A percentile compares a stretch with the other conserved stretches of the same genome.
These are phyloP conservation scores for Diplocarpon rosae DNA, from an alignment of 2,329 filamentous ascomycete species.

Conservation along the genomic window DNA sequence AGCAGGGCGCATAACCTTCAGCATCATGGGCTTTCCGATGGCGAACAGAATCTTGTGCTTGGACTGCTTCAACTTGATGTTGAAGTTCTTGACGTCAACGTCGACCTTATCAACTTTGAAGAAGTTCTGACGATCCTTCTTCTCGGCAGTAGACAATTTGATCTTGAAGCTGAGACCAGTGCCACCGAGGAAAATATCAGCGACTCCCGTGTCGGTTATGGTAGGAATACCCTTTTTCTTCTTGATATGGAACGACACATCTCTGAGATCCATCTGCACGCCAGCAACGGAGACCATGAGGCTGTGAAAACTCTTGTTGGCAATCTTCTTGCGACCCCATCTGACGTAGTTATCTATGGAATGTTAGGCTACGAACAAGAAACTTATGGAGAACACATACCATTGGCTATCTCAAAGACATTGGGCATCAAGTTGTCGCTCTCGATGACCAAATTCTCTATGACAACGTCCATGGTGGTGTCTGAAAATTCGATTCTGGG, in stretches of 20 bases:
- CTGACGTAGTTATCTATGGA: constrained; percentile 73
- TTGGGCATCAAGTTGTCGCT: constrained; percentile 97
- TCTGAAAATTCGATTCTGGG: constrained; percentile 92
- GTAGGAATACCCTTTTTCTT: constrained; percentile 88
- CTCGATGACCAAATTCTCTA: constrained; percentile 93
- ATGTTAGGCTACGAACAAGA: constrained; percentile 1
- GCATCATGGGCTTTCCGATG: constrained; percentile 75
- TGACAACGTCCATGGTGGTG: constrained; percentile 68
- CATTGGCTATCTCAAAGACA: constrained; percentile 72
- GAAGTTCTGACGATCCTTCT: constrained; percentile 67
- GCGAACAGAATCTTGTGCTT: constrained; percentile 87
- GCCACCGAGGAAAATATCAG: constrained; percentile 79
- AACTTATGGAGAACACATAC: constrained; percentile 7
- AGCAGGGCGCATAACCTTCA: constrained; percentile 73
- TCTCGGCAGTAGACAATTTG: constrained; percentile 71
- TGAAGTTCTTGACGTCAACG: constrained; percentile 66
- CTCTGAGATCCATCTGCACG: constrained; percentile 82
- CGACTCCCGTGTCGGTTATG: constrained; percentile 76
- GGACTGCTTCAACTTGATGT: constrained; percentile 87
- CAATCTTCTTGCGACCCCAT: constrained; percentile 81
- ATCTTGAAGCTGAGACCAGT: constrained; percentile 87
- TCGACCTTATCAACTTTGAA: constrained; percentile 87
- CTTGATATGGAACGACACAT: constrained; percentile 91
- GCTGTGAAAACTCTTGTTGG: constrained; percentile 69
- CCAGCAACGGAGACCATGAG: constrained; percentile 78